Conservation (phyloP, 768 basidiomycete species). For the Leccinum disarticulatum region DNA sequence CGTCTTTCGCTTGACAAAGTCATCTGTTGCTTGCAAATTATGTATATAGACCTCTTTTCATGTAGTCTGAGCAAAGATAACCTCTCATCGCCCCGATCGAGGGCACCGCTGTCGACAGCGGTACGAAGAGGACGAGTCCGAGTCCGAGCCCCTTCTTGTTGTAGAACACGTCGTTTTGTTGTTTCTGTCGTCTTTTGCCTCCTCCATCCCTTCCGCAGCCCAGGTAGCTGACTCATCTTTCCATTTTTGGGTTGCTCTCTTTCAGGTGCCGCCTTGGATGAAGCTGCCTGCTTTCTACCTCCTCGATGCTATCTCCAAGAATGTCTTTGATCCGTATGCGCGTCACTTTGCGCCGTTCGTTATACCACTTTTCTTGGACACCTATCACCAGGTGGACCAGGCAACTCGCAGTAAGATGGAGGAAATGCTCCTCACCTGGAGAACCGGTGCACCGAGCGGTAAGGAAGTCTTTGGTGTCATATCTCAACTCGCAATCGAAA, state of each 20-base stretch:
- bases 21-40: conserved; percentile 34
- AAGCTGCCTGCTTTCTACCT: conserved; percentile 95
- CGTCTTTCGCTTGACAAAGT: conserved; percentile 23
- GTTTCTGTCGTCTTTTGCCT: conserved; percentile 31
- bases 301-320: conserved; percentile 96
- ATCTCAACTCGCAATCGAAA: conserved; percentile 82
- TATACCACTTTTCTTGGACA: conserved; percentile 80
- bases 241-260: conserved; percentile 27
- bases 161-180: conserved; percentile 25
- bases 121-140: conserved; percentile 37
- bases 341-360: conserved; percentile 81
- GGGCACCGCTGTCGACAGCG: conserved; percentile 37
- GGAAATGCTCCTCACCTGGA: conserved; percentile 96
- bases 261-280: conserved; percentile 83
- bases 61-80: conserved; percentile 45
- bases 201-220: conserved; percentile 18
- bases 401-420: conserved; percentile 92
- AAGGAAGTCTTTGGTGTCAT: conserved; percentile 83
- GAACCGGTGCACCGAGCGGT: conserved; percentile 77
- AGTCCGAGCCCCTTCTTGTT: conserved; percentile 31
- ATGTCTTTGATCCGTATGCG: conserved; percentile 91
- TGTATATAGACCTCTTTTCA: conserved; percentile 46
- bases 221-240: conserved; percentile 66
- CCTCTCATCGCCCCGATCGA: conserved; percentile 30
- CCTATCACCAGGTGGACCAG: conserved; percentile 85